These are phyloP conservation scores for Penicillium ochrochloron DNA, from an alignment of 495 filamentous ascomycete genomes.

Conservation along the genomic window DNA sequence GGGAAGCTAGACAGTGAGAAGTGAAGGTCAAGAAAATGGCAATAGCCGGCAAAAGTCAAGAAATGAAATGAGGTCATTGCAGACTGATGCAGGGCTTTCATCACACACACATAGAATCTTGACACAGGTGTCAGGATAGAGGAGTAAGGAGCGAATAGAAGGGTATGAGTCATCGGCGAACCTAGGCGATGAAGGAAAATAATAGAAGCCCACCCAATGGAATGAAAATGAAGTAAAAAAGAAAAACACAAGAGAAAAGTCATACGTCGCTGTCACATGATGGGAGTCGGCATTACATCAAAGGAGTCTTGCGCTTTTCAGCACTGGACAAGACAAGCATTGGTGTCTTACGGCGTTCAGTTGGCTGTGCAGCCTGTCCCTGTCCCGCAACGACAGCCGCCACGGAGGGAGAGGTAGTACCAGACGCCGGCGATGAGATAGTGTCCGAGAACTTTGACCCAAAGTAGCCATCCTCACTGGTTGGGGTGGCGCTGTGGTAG, in stretches of 20 bases:
- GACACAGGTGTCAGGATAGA: slow-evolving; percentile 19
- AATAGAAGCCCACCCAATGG: slow-evolving; percentile 15
- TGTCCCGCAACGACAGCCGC: slow-evolving; percentile 54
- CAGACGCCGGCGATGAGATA: slow-evolving; percentile 35
- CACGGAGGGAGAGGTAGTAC: slow-evolving; percentile 45
- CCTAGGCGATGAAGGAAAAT: neutral
- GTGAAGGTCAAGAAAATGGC: slow-evolving; percentile 5
- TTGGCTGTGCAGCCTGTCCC: slow-evolving; percentile 49
- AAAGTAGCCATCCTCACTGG: slow-evolving; percentile 66
- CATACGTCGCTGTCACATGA: slow-evolving; percentile 51
- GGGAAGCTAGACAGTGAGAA: neutral
- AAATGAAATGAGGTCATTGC: slow-evolving; percentile 27
- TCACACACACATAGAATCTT: slow-evolving; percentile 27
- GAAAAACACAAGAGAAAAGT: slow-evolving; percentile 19
- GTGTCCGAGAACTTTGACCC: slow-evolving; percentile 55
- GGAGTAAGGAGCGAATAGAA: slow-evolving; percentile 26
- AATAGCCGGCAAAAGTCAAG: slow-evolving; percentile 13
- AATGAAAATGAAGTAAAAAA: slow-evolving; percentile 12
- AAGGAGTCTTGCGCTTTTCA: slow-evolving; percentile 85
- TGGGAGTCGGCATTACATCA: slow-evolving; percentile 52
- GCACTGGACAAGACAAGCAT: slow-evolving; percentile 86
- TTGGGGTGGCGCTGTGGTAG: slow-evolving; percentile 50
- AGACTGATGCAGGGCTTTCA: slow-evolving; percentile 33
- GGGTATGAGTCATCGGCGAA: slow-evolving; percentile 3
- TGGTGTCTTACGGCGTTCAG: slow-evolving; percentile 76